Conservation (phyloP, 2,329 filamentous ascomycete genomes). For the Penicillium frequentans region DNA sequence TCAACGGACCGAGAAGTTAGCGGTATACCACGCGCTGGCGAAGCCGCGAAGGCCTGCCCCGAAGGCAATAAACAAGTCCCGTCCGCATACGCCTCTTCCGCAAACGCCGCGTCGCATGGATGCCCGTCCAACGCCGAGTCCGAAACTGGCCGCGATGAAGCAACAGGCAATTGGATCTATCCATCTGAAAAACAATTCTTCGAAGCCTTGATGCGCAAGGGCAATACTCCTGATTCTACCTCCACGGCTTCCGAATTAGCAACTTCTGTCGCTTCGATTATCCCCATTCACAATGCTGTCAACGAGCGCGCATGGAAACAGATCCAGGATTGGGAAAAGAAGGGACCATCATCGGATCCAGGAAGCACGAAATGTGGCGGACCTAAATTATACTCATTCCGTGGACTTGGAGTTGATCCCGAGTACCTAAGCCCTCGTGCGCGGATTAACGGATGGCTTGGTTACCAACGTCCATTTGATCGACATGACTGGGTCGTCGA, state of each 20-base stretch:
- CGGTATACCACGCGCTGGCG: constrained; percentile 69
- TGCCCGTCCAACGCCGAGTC: constrained; percentile 71
- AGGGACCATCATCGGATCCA: constrained; percentile 55
- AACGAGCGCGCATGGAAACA: constrained; percentile 95
- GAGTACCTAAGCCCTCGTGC: constrained; percentile 75
- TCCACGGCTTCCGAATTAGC: constrained; percentile 47
- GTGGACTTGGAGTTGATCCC: constrained; percentile 58
- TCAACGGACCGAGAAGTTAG: constrained; percentile 72
- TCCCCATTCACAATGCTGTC: constrained; percentile 97
- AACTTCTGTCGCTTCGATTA: constrained; percentile 83
- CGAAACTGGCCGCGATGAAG: constrained; percentile 69
- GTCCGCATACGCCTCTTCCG: constrained; percentile 34
- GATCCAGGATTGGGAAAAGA: constrained; percentile 84
- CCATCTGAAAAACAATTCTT: constrained; percentile 98
- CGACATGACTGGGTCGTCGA: constrained; percentile 97
- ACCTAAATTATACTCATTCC: constrained; percentile 80
- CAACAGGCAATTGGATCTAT: constrained; percentile 91
- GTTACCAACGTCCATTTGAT: constrained; percentile 92
- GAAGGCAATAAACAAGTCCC: constrained; percentile 24
- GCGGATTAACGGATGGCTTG: constrained; percentile 75
- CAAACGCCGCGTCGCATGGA: constrained; percentile 33
- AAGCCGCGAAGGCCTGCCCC: constrained; percentile 21
- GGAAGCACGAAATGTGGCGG: constrained; percentile 70
- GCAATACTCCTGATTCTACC: constrained; percentile 63
- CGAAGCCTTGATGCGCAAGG: constrained; percentile 91